Percentiles rank a stretch among this genome's conserved stretches.
These are phyloP conservation scores for Trypanosoma grayi DNA, from an alignment of 208 protist genomes.

Conservation along the genomic window DNA sequence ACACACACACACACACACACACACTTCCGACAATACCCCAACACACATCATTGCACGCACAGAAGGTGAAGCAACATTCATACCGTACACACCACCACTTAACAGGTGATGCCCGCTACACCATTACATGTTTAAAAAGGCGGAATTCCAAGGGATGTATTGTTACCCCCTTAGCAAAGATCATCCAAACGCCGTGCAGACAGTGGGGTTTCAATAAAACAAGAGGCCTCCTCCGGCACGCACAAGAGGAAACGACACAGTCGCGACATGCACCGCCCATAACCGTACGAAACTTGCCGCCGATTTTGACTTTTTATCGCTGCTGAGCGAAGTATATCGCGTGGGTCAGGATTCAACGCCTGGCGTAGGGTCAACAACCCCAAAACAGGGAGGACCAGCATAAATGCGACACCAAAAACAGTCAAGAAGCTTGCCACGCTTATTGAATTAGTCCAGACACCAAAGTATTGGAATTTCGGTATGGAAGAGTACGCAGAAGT, in stretches of 20 bases:
- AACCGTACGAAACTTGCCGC: slow-evolving; percentile 6
- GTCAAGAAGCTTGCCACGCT: slow-evolving; percentile 33
- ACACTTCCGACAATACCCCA: not conserved
- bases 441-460: slow-evolving; percentile 51
- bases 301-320: slow-evolving; percentile 27
- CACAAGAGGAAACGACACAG: slow-evolving; percentile 14
- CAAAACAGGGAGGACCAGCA: slow-evolving; percentile 46
- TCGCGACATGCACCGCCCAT: not conserved
- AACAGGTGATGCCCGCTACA: no score
- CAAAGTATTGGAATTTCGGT: slow-evolving; percentile 49
- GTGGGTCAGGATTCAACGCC: slow-evolving; percentile 33
- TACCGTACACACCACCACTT: no score
- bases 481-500: slow-evolving; percentile 49
- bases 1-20: not conserved
- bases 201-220: not conserved
- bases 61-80: not conserved
- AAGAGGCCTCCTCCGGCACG: slow-evolving; percentile 19
- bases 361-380: slow-evolving; percentile 24
- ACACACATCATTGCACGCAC: not conserved
- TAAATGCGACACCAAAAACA: slow-evolving; percentile 37
- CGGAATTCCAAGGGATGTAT: no score
- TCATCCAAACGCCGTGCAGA: not conserved
- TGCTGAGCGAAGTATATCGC: slow-evolving; percentile 49
- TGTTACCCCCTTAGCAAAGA: not conserved
- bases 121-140: no score